These are phyloP conservation scores for Iris macrosiphon DNA, from an alignment of 106 monocot genomes.

Conservation along the genomic window DNA sequence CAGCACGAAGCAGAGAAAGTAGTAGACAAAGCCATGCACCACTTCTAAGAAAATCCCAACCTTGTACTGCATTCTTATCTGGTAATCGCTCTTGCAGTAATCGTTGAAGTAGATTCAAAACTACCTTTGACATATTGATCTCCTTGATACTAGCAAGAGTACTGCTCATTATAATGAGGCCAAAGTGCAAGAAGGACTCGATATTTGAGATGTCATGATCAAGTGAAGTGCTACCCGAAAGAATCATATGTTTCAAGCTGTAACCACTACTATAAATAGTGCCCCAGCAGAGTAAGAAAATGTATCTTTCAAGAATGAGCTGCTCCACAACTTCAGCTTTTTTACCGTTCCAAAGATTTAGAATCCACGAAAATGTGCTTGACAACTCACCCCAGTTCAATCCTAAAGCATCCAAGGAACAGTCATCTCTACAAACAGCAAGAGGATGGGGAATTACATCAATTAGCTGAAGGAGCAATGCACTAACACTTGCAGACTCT, in stretches of 20 bases:
- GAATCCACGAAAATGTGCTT: slow-evolving; percentile 39
- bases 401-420: slow-evolving; percentile 30
- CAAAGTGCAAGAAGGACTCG: slow-evolving; percentile 43
- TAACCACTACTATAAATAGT: slow-evolving; percentile 32
- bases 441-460: slow-evolving; percentile 46
- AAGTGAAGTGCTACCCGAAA: slow-evolving; percentile 2
- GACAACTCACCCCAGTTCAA: slow-evolving; percentile 39
- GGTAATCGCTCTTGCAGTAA: slow-evolving; percentile 15
- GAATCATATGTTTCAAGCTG: slow-evolving; percentile 3
- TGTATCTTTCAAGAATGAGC: slow-evolving; percentile 80
- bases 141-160: slow-evolving; percentile 12
- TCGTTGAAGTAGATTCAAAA: slow-evolving; percentile 40
- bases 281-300: slow-evolving; percentile 78
- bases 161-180: slow-evolving; percentile 20
- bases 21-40: slow-evolving; percentile 58
- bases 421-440: slow-evolving; percentile 12
- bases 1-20: slow-evolving; percentile 51
- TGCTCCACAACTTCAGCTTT: slow-evolving; percentile 61
- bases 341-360: slow-evolving; percentile 66
- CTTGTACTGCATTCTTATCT: slow-evolving; percentile 14
- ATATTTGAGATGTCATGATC: slow-evolving; percentile 24
- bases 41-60: slow-evolving; percentile 65
- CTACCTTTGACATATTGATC: slow-evolving; percentile 14
- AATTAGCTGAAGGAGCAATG: slow-evolving; percentile 65
- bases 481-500: slow-evolving; percentile 20